A percentile compares a stretch with the other conserved stretches of the same genome.
Conservation (phyloP, 305 asterid species). For the Stenogyne calaminthoides region DNA sequence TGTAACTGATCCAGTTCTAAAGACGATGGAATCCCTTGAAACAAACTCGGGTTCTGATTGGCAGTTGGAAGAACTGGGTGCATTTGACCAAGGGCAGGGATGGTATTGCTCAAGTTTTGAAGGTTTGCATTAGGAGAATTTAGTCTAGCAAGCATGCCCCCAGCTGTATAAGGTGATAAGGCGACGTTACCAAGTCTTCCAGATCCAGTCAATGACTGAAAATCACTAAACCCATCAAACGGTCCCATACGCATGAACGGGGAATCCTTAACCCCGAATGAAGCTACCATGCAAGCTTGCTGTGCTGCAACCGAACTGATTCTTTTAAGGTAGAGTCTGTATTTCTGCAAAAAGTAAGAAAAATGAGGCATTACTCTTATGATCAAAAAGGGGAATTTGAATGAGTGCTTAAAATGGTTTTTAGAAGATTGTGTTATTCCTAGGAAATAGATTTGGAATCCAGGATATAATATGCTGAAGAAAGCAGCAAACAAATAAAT, state of each 20-base stretch:
- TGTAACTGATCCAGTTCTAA: conserved; percentile 77
- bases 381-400: neutral
- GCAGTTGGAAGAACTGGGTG: conserved; percentile 48
- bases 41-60: conserved; percentile 54
- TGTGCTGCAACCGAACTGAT: conserved; percentile 77
- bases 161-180: conserved; percentile 53
- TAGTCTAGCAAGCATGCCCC: conserved; percentile 70
- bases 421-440: neutral
- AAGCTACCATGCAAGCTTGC: conserved; percentile 84
- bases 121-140: conserved; percentile 64
- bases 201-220: conserved; percentile 54
- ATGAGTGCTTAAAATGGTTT: neutral
- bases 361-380: conserved; percentile 5
- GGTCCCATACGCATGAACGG: conserved; percentile 68
- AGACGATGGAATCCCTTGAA: conserved; percentile 68
- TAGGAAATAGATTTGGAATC: neutral
- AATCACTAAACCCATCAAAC: conserved; percentile 69
- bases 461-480: conserved; percentile 1
- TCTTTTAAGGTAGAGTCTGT: conserved; percentile 86
- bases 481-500: neutral
- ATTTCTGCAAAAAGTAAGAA: conserved; percentile 64
- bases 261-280: conserved; percentile 74
- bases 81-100: conserved; percentile 49
- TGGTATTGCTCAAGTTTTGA: conserved; percentile 49
- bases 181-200: conserved; percentile 55